Evolutionary conservation across 768 basidiomycete species (phyloP), one percentile per base, ranked within the genome.

Genomic region (Candolleomyces eurysporus): DNA sequence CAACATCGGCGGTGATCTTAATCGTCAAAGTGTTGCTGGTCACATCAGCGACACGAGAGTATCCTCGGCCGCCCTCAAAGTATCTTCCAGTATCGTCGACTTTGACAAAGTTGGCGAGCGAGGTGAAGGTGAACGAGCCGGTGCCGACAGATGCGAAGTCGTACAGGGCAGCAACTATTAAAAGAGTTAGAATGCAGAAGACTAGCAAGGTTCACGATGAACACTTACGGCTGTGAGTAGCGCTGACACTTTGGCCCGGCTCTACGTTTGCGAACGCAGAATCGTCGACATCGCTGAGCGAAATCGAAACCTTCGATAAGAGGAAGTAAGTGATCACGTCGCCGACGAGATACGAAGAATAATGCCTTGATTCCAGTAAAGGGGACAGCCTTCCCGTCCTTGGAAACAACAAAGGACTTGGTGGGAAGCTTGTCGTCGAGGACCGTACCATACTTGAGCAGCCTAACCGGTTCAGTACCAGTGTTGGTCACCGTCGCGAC

Each of bases 361-460:
- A 26, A 26, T 26, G 26, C 26, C 26, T 79, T 78, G 61, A 79
- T 64, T 21, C 81, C 81, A 14, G 72, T 79, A 71, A 82, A 82
- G 11, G 70, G 55, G 36, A 79, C 78, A 4, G 65, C 67, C 19
- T 66, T 55, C 22, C 73, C 78, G 63, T 76, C 74, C 66, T 78
- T 78, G 48, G 72, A 78, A 62, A 81, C 73, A 8, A 65, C 68
- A 67, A 82, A 81, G 2, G 78, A 79, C 65, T 72, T 76, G 39
- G 79, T 79, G 5, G 79, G 77, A n/a, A 76, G 67, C 31, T 73
- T 67, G 45, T 69, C 71, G 67, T 82, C 79, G 58, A 81, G 73
- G 58, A 82, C 75, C 16, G 80, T 81, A 16, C 72, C 77, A 63
- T 78, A 80, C 65, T 78, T 79, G 69, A 82, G 73, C 54, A 81